Evolutionary conservation across 2,329 filamentous ascomycete species (phyloP), one percentile per base, ranked within the genome.

Genomic region (Penicillium sp.): DNA sequence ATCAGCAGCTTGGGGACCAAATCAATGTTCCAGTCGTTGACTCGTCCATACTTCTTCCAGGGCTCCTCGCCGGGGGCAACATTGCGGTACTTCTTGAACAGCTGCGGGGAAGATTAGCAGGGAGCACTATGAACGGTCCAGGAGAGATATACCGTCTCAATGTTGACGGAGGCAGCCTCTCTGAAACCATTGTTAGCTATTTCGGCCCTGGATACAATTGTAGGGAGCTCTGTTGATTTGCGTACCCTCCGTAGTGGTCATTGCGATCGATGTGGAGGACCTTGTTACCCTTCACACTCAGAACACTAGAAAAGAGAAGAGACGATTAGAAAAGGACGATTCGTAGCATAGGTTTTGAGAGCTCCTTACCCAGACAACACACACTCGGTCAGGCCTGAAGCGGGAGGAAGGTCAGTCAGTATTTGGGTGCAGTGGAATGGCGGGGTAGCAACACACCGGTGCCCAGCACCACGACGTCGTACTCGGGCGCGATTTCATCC

Each of bases 11-110:
- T 98, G 61, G 93, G 92, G 42, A 98, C 91, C 54, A 98, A 82
- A 71, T 98, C 95, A 74, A 98, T 95, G 80, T 96, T 97, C 93
- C 93, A 98, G 81, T 97, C 92, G 76, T 96, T 96, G 70, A 85
- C 79, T 53, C 93, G 87, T 64, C 92, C 92, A 72, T 96, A 97
- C 75, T 95, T 91, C 80, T 95, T 92, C 93, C 93, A 97, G 60
- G 92, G 91, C 79, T 96, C 88, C 68, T 90, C 86, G 62, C 87
- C 88, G 55, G 80, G 71, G 52, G 76, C 71, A 69, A 83, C 88
- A 78, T 93, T 93, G 71, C 89, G 88, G 73, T 95, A 95, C 73
- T 91, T 95, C 79, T 93, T 95, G 82, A 95, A 97, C 64, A 98
- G 87, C 89, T 95, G 59, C 33, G 42, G n/a, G 27, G 42, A 27